phyloP scores from a whole-genome alignment of 352 stramenopile genomes.

The Phytophthora pseudosyringae region DNA sequence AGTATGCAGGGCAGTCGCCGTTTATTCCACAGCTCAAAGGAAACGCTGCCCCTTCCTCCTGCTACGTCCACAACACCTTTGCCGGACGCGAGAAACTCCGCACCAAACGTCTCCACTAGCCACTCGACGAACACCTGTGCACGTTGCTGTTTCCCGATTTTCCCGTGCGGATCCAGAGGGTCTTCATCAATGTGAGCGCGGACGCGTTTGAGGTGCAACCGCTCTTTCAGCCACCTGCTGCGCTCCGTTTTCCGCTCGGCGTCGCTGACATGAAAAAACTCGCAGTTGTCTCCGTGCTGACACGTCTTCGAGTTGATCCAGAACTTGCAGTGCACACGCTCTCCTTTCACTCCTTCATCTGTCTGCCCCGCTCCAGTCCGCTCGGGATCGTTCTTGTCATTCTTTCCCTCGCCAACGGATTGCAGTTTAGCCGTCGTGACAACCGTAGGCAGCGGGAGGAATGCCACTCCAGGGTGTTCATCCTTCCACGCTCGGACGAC shows the following conservation, averaged over 20 bases:
- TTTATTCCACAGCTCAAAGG: slow-evolving; percentile 89
- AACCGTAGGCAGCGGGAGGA: slow-evolving; percentile 62
- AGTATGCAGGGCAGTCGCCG: slow-evolving; percentile 72
- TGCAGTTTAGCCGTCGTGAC: slow-evolving; percentile 26
- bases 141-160: slow-evolving; percentile 76
- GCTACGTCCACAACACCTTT: slow-evolving; percentile 83
- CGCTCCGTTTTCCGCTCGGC: slow-evolving; percentile 56
- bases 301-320: slow-evolving; percentile 86
- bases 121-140: slow-evolving; percentile 79
- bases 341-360: background rate
- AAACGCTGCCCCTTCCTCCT: slow-evolving; percentile 79
- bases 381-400: background rate
- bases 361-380: background rate
- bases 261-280: slow-evolving; percentile 61
- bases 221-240: slow-evolving; percentile 67
- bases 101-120: slow-evolving; percentile 76
- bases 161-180: slow-evolving; percentile 68
- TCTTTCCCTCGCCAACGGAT: background rate
- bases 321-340: slow-evolving; percentile 72
- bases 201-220: slow-evolving; percentile 64
- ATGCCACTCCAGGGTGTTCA: slow-evolving; percentile 55
- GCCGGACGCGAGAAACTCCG: slow-evolving; percentile 47
- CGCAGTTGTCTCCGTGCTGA: slow-evolving; percentile 70
- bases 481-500: slow-evolving; percentile 60
- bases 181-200: slow-evolving; percentile 66